A percentile compares a stretch with the other conserved stretches of the same genome.
Conservation (phyloP, 768 basidiomycete species). For the Amylocystis lapponica region DNA sequence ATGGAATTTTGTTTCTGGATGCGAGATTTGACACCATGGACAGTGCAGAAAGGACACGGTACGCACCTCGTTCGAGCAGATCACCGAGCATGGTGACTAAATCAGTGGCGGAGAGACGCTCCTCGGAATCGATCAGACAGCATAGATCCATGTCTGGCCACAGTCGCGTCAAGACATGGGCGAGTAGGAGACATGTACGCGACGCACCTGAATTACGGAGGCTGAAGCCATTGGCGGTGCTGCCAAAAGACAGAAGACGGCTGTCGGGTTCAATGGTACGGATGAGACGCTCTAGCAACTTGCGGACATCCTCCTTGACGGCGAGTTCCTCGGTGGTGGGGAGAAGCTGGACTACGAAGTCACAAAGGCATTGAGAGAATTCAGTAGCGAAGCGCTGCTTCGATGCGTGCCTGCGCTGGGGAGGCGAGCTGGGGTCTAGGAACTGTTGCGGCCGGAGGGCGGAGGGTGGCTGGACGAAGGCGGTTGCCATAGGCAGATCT, state of each 20-base stretch:
- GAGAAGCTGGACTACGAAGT: conserved; percentile 89
- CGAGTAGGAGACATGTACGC: background rate
- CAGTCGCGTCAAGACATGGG: background rate
- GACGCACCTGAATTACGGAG: conserved; percentile 83
- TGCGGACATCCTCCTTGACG: conserved; percentile 94
- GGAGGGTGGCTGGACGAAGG: conserved; percentile 12
- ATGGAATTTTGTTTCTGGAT: conserved; percentile 88
- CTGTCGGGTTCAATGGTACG: conserved; percentile 91
- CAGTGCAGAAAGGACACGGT: conserved; percentile 2
- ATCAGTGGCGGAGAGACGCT: conserved; percentile 75
- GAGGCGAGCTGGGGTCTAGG: conserved; percentile 14
- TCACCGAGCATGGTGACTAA: conserved; percentile 93
- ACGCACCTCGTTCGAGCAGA: conserved; percentile 85
- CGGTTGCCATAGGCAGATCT: conserved; percentile 14
- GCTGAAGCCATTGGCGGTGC: conserved; percentile 96
- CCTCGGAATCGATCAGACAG: conserved; percentile 87
- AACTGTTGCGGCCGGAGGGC: conserved; percentile 13
- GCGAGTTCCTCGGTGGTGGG: conserved; percentile 87
- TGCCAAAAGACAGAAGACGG: conserved; percentile 89
- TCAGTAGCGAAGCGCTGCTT: conserved; percentile 69
- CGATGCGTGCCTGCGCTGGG: conserved; percentile 24
- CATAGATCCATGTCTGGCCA: conserved; percentile 93
- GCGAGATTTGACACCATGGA: conserved; percentile 3
- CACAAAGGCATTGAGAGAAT: conserved; percentile 86
- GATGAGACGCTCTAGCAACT: conserved; percentile 91